A percentile compares a stretch with the other conserved stretches of the same genome.
These are phyloP conservation scores for Thermomyces lanuginosus DNA, from an alignment of 2,329 filamentous ascomycete species.

Conservation along the genomic window DNA sequence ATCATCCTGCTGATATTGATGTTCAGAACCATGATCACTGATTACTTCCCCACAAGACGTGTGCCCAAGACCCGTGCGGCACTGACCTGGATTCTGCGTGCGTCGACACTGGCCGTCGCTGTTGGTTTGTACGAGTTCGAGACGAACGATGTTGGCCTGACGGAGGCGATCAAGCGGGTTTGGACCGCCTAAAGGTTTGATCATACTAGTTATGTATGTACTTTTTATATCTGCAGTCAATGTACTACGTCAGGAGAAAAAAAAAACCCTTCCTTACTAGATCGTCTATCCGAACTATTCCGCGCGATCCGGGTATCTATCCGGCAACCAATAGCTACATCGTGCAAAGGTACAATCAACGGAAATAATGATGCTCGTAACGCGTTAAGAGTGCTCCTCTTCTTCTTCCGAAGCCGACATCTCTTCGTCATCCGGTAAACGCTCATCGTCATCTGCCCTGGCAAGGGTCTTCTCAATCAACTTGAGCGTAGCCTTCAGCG, in stretches of 20 bases:
- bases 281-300: too few species aligned
- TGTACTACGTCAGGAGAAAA: too few species aligned
- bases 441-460: slow-evolving; percentile 51
- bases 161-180: slow-evolving; percentile 71
- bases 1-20: background rate
- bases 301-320: too few species aligned
- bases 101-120: slow-evolving; percentile 62
- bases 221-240: too few species aligned
- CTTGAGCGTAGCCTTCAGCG: slow-evolving; percentile 58
- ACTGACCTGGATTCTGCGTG: slow-evolving; percentile 65
- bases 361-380: too few species aligned
- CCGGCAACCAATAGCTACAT: too few species aligned
- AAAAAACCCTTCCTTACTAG: too few species aligned
- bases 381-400: too few species aligned
- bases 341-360: too few species aligned
- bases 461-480: slow-evolving; percentile 80
- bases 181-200: slow-evolving; percentile 52
- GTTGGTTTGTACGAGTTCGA: slow-evolving; percentile 95
- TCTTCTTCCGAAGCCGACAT: slow-evolving; percentile 24
- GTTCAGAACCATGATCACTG: slow-evolving; percentile 54
- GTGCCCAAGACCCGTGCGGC: slow-evolving; percentile 50
- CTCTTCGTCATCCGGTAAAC: slow-evolving; percentile 23
- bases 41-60: slow-evolving; percentile 67
- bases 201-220: slow-evolving; percentile 2
- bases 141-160: slow-evolving; percentile 93